Conservation (phyloP, 495 filamentous ascomycete species). For the Sordaria brevicollis region DNA sequence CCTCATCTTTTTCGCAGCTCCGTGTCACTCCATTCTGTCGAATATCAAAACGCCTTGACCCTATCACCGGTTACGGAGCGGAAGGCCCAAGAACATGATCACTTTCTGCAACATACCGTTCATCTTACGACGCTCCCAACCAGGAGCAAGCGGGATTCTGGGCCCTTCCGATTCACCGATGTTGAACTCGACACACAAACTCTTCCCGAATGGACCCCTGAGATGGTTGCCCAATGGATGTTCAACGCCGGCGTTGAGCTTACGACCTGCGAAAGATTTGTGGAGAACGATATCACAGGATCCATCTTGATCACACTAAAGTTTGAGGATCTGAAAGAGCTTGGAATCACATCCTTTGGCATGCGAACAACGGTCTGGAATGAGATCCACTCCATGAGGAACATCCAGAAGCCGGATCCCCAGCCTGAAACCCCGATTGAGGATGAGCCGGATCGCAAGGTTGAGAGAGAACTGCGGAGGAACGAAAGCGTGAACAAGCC, state of each 20-base stretch:
- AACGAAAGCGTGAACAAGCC: constrained; percentile 24
- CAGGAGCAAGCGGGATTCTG: constrained; percentile 23
- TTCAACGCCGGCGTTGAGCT: constrained; percentile 58
- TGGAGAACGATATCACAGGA: constrained; percentile 83
- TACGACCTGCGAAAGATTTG: constrained; percentile 68
- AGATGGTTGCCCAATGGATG: constrained; percentile 78
- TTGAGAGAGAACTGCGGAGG: constrained; percentile 29
- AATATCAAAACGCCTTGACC: constrained; percentile 50
- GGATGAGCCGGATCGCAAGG: constrained; percentile 36
- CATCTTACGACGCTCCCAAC: constrained; percentile 21
- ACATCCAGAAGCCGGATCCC: constrained; percentile 47
- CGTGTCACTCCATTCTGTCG: constrained; percentile 37
- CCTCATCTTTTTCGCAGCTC: constrained; percentile 80
- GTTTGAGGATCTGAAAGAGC: constrained; percentile 86
- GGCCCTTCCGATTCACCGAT: constrained; percentile 38
- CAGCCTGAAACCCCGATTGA: constrained; percentile 46
- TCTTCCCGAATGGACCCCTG: constrained; percentile 55
- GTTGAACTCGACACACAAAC: constrained; percentile 47
- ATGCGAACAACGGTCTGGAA: constrained; percentile 79
- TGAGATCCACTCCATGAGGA: constrained; percentile 62
- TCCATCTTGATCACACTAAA: constrained; percentile 75
- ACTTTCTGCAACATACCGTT: constrained; percentile 21
- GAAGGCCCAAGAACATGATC: constrained; percentile 23
- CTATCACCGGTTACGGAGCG: constrained; percentile 53
- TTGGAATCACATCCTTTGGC: constrained; percentile 87